These are phyloP conservation scores for Solanum chilense DNA, from an alignment of 257 asterid genomes.

Conservation along the genomic window DNA sequence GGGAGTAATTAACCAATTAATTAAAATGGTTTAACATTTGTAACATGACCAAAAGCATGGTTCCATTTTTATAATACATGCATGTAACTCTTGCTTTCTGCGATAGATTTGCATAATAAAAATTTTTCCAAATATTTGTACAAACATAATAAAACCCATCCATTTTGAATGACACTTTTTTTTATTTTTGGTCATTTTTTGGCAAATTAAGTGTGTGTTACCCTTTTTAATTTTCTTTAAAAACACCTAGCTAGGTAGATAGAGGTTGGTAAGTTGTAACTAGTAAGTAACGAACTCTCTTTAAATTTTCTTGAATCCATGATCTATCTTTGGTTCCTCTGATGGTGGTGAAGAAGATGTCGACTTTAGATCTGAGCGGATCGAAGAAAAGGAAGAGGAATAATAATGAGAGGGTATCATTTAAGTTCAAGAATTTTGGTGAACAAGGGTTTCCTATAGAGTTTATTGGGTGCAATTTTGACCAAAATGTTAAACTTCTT, in stretches of 20 bases:
- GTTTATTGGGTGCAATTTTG: constrained; percentile 47
- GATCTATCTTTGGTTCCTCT: background rate
- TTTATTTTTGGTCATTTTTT: constrained; percentile 12
- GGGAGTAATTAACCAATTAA: constrained; percentile 26
- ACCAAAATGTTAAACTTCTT: constrained; percentile 54
- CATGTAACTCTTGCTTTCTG: constrained; percentile 13
- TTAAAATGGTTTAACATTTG: constrained; percentile 5
- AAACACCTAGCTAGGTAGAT: background rate
- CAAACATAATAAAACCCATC: constrained; percentile 33
- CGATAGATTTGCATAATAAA: constrained; percentile 15
- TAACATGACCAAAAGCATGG: constrained; percentile 49
- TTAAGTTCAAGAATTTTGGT: constrained; percentile 71
- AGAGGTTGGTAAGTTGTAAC: background rate
- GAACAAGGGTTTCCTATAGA: constrained; percentile 68
- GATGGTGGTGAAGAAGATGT: constrained; percentile 16
- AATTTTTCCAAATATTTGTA: constrained; percentile 2
- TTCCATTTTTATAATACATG: background rate
- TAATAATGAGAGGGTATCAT: constrained; percentile 33
- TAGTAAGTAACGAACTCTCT: constrained; percentile 7
- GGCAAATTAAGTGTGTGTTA: constrained; percentile 64
- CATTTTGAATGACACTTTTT: constrained; percentile 3
- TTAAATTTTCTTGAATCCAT: constrained; percentile 2
- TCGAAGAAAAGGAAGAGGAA: constrained; percentile 68
- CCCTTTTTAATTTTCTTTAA: background rate
- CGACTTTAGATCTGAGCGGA: constrained; percentile 52